Evolutionary conservation across 129 eudicot genomes (phyloP).

Genomic region (Flaveria trinervia): DNA sequence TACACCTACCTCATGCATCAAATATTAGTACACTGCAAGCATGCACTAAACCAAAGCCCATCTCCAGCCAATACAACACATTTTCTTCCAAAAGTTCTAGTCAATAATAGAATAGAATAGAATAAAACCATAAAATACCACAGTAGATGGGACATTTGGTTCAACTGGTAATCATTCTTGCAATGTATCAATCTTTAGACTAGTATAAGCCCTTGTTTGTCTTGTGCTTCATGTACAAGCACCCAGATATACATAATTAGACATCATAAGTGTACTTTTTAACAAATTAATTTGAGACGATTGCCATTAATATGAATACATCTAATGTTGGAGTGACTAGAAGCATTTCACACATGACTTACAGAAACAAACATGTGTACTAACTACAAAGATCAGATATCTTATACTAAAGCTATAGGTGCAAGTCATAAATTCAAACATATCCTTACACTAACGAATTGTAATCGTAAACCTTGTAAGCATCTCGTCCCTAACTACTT

Average conservation of each 20-base stretch:
- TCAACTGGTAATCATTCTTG: background rate
- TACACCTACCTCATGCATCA: slow-evolving; percentile 44
- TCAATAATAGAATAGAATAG: too few relatives aligned
- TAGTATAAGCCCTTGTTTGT: background rate
- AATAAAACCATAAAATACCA: background rate
- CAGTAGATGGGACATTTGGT: background rate
- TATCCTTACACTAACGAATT: background rate
- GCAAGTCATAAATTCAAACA: background rate
- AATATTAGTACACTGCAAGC: background rate
- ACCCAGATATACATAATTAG: background rate
- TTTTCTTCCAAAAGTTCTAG: slow-evolving; percentile 14
- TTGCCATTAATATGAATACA: too few relatives aligned
- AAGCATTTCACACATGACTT: too few relatives aligned
- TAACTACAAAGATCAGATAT: background rate
- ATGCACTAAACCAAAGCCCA: background rate
- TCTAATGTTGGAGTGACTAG: too few relatives aligned
- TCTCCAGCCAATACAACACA: background rate
- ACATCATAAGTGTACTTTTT: background rate
- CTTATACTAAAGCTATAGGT: too few relatives aligned
- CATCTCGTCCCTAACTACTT: slow-evolving; percentile 18
- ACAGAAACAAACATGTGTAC: background rate
- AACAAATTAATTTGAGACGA: background rate
- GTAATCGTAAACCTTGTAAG: background rate
- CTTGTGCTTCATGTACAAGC: slow-evolving; percentile 4
- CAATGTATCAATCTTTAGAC: slow-evolving; percentile 5